Evolutionary conservation across 208 protist species (phyloP).

Genomic region (Herpetomonas tarakana): DNA sequence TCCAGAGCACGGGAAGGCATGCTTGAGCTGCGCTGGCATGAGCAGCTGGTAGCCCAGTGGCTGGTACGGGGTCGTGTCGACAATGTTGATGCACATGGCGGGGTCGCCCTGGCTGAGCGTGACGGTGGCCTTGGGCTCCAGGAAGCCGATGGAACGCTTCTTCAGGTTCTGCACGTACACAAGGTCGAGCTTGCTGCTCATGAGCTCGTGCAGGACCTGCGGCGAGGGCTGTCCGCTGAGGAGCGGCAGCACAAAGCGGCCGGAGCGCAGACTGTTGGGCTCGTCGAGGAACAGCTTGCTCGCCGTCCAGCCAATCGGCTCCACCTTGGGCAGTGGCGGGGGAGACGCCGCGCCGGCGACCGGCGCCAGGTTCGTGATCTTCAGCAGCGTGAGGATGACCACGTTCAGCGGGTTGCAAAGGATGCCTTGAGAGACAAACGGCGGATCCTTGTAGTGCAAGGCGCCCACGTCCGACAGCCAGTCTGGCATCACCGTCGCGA

Average conservation of each 20-base stretch:
- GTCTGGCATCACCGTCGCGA: constrained; percentile 41
- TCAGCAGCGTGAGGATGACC: constrained; percentile 53
- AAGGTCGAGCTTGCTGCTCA: constrained; percentile 36
- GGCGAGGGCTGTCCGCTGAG: constrained; percentile 30
- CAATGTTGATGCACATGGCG: constrained; percentile 23
- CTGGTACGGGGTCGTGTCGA: constrained; percentile 38
- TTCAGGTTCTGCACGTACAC: constrained; percentile 35
- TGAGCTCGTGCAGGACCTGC: constrained; percentile 32
- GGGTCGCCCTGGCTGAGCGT: constrained; percentile 61
- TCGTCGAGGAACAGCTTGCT: constrained; percentile 55
- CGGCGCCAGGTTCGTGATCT: constrained; percentile 33
- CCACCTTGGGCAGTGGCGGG: constrained; percentile 6
- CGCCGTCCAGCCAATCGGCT: constrained; percentile 55
- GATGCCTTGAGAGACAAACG: constrained; percentile 37
- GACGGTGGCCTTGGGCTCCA: constrained; percentile 43
- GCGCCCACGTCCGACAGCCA: constrained; percentile 59
- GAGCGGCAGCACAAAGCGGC: constrained; percentile 52
- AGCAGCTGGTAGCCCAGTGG: constrained; percentile 42
- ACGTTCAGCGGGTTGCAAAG: constrained; percentile 20
- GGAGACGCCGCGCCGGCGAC: neutral
- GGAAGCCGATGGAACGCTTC: constrained; percentile 27
- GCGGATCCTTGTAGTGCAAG: constrained; percentile 47
- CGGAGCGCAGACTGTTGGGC: constrained; percentile 37
- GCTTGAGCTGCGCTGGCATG: constrained; percentile 26
- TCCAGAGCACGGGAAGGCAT: constrained; percentile 29